Evolutionary conservation across 2,329 filamentous ascomycete species (phyloP).

Genomic region (Aspergillus fumigatus): DNA sequence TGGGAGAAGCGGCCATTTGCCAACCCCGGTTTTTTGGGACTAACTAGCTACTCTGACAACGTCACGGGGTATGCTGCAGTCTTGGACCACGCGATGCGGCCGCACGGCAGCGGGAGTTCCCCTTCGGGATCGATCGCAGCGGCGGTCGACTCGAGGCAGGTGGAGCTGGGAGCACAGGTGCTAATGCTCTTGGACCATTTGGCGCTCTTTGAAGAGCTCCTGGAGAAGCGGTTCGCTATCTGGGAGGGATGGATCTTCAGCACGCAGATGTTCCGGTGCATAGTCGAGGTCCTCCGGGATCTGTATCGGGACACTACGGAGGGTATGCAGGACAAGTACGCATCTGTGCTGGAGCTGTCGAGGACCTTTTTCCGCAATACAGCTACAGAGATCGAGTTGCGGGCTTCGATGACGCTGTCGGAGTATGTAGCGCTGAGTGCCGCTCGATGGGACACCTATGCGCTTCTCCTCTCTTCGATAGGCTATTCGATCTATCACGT

Average conservation of each 20-base stretch:
- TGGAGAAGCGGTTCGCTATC: conserved; percentile 10
- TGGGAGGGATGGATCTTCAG: conserved; percentile 1
- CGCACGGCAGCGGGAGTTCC: neutral
- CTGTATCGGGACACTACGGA: conserved; percentile 2
- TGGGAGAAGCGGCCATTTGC: neutral
- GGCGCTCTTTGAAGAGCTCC: conserved; percentile 10
- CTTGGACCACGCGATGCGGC: conserved; percentile 1
- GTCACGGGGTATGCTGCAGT: conserved; percentile 9
- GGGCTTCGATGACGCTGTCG: conserved; percentile 6
- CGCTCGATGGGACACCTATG: conserved; percentile 16
- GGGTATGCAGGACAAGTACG: neutral
- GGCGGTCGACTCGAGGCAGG: conserved; percentile 2
- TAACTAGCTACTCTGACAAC: conserved; percentile 16
- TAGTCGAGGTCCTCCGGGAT: neutral
- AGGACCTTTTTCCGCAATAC: conserved; percentile 5
- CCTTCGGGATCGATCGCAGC: neutral
- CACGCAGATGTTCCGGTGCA: neutral
- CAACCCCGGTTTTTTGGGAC: conserved; percentile 15
- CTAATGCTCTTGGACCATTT: conserved; percentile 8
- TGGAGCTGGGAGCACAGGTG: conserved; percentile 10
- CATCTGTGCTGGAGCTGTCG: neutral
- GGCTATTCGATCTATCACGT: conserved; percentile 14
- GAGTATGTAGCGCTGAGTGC: conserved; percentile 13
- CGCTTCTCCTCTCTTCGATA: conserved; percentile 10
- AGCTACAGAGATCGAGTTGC: neutral